A percentile compares a stretch with the other conserved stretches of the same genome.
Evolutionary conservation across 2,329 filamentous ascomycete species (phyloP).

Genomic region (Sclerotinia sclerotiorum): DNA sequence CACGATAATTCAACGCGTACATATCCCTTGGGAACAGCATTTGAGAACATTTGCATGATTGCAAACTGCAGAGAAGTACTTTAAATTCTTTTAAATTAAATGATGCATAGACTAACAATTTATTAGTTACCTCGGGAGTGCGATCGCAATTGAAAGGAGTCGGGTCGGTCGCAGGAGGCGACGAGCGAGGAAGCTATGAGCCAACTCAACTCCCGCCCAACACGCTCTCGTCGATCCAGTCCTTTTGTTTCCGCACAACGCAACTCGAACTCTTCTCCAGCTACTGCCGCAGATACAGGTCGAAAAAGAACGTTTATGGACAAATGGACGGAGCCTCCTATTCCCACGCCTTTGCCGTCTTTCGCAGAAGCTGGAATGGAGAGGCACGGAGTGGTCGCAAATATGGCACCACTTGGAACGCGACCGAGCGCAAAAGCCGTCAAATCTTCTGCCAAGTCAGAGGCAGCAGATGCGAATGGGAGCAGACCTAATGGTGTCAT

Average conservation of each 20-base stretch:
- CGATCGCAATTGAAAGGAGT: conserved; percentile 32
- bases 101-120: conserved; percentile 31
- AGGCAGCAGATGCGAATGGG: conserved; percentile 26
- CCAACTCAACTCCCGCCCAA: conserved; percentile 31
- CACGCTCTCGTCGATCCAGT: conserved; percentile 37
- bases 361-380: conserved; percentile 74
- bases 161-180: conserved; percentile 28
- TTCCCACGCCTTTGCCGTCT: conserved; percentile 59
- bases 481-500: conserved; percentile 18
- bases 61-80: conserved; percentile 33
- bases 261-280: conserved; percentile 26
- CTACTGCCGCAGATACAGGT: conserved; percentile 26
- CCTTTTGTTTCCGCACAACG: conserved; percentile 30
- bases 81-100: conserved; percentile 13
- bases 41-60: conserved; percentile 29
- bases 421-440: conserved; percentile 64
- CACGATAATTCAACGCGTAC: conserved; percentile 30
- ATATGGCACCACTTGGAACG: conserved; percentile 79
- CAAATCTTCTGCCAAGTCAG: conserved; percentile 42
- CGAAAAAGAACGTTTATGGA: conserved; percentile 39
- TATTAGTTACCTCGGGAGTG: conserved; percentile 29
- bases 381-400: conserved; percentile 73
- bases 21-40: conserved; percentile 27
- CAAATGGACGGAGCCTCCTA: conserved; percentile 57
- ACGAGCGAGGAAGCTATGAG: conserved; percentile 26